Evolutionary conservation across 805 yeast genomes (phyloP), one percentile per base, ranked within the genome.

Genomic region (Saturnispora serradocipensis): DNA sequence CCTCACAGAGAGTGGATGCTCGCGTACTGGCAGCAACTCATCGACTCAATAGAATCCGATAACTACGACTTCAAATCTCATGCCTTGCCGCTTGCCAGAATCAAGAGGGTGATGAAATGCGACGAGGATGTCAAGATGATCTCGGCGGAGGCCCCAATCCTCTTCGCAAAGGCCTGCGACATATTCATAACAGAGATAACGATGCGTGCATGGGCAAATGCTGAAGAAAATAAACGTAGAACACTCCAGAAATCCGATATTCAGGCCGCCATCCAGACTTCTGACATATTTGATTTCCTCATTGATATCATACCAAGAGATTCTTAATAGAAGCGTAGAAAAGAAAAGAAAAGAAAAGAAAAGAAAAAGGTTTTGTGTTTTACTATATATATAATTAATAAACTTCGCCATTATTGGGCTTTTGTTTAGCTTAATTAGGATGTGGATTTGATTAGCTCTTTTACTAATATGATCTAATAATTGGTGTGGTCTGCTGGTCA

Each of bases 171-270:
- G 67, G 98, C 98, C 1, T 93, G 99, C 69, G 99, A 93, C 65
- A 83, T 93, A 35, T 93, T 93, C 68, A 91, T 93, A 59, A 90
- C 99, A 0, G 99, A 93, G 66, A 72, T 93, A 51, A 90, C 99
- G 13, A 90, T 93, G 97, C 76, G 99, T 53, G 97, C 99, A 7
- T 93, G 99, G 99, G 88, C 93, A 55, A 97, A 90, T 61, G 97
- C 98, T 3, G 98, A 93, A 67, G 97, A 88, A 62, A 88, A 88
- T 70, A 93, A 93, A 65, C 78, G 99, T 58, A 72, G 99, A 54
- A 93, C 99, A 5, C 71, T 93, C 53, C 99, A 93, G 66, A 86
- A 89, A 62, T 81, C 88, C 1, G 99, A 93, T 64, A 89, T 93
- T 56, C 96, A 97, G 2, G 93, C 93, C 16, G 99, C 99, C 1